Evolutionary conservation across 2,329 filamentous ascomycete genomes (phyloP).

Genomic region (Dothideomycetidae sp.): DNA sequence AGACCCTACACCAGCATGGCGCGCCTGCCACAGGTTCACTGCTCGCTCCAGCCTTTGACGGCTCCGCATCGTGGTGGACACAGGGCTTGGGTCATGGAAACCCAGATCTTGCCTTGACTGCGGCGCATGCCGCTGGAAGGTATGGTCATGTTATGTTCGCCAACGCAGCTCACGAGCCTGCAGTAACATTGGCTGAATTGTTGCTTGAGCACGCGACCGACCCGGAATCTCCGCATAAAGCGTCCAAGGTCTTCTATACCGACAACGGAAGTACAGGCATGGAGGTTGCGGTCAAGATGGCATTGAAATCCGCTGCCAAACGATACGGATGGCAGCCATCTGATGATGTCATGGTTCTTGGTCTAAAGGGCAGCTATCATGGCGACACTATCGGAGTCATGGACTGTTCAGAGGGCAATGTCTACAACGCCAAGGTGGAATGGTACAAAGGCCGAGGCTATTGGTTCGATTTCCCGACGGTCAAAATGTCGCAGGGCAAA

Average conservation of each 20-base stretch:
- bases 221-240: conserved; percentile 31
- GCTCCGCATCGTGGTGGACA: conserved; percentile 84
- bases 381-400: conserved; percentile 81
- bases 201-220: conserved; percentile 41
- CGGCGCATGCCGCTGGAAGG: conserved; percentile 66
- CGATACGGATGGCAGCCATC: conserved; percentile 50
- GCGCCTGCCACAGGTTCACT: conserved; percentile 9
- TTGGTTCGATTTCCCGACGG: conserved; percentile 68
- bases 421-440: conserved; percentile 69
- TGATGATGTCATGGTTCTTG: conserved; percentile 51
- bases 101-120: conserved; percentile 54
- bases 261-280: conserved; percentile 75
- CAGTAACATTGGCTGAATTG: conserved; percentile 50
- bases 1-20: too few relatives aligned
- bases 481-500: conserved; percentile 49
- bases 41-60: conserved; percentile 59
- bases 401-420: conserved; percentile 66
- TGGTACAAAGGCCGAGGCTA: conserved; percentile 67
- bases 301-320: conserved; percentile 50
- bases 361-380: conserved; percentile 69
- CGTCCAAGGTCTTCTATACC: conserved; percentile 60
- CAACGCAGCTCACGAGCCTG: conserved; percentile 64
- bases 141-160: conserved; percentile 88
- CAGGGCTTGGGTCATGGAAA: conserved; percentile 75
- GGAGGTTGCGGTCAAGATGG: conserved; percentile 81